phyloP scores from a whole-genome alignment of 495 filamentous ascomycete species.

The Lasiosphaeris hirsuta region DNA sequence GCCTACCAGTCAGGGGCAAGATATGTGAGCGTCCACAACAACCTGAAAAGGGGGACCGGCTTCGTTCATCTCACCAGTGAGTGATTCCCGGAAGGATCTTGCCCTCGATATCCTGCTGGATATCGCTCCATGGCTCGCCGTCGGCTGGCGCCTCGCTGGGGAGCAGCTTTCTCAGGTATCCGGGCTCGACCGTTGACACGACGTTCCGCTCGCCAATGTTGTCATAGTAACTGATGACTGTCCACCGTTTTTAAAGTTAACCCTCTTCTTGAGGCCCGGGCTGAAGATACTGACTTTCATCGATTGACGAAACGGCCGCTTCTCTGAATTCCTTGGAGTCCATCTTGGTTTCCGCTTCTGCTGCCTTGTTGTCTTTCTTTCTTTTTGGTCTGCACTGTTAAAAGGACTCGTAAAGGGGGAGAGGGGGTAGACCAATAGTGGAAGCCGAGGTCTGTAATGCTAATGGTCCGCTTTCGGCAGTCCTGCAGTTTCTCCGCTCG shows the following conservation, averaged over 20 bases:
- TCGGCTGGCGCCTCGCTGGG: slow-evolving; percentile 68
- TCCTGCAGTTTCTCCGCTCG: no score
- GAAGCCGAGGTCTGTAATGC: no score
- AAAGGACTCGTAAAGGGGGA: no score
- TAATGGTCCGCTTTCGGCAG: no score
- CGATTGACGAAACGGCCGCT: slow-evolving; percentile 77
- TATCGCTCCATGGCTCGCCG: slow-evolving; percentile 73
- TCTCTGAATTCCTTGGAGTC: slow-evolving; percentile 76
- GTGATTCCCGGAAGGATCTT: slow-evolving; percentile 94
- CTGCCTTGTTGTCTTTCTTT: background rate
- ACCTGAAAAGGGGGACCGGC: no score
- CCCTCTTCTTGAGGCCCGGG: background rate
- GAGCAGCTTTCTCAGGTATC: slow-evolving; percentile 79
- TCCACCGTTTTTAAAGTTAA: slow-evolving; percentile 16
- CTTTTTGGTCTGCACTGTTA: background rate
- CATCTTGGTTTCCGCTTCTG: slow-evolving; percentile 48
- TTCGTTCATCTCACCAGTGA: slow-evolving; percentile 62
- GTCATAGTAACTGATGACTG: slow-evolving; percentile 83
- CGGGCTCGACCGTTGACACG: slow-evolving; percentile 74
- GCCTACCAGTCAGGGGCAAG: slow-evolving; percentile 25
- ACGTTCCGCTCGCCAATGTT: slow-evolving; percentile 68
- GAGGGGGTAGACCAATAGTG: background rate
- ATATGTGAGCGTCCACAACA: no score
- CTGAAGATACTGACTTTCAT: slow-evolving; percentile 64
- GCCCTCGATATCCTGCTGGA: slow-evolving; percentile 79